Base-by-base conservation (phyloP, 75 land plant species). In the Adiantum capillusveneris region DNA sequence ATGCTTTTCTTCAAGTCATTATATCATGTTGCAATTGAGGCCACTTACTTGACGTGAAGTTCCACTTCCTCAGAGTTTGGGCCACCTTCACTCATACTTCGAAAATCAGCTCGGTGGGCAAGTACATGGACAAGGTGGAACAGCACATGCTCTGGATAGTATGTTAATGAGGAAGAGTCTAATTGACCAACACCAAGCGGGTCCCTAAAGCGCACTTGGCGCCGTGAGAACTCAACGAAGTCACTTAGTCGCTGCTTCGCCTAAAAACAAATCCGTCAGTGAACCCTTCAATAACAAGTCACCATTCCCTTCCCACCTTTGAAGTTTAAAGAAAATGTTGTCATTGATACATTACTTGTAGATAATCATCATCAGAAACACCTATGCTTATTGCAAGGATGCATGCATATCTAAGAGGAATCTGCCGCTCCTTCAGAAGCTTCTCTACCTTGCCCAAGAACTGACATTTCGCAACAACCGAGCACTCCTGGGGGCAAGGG, bases 391-490 rank as follows among this genome's bases (percentile, higher is more conserved):
- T 60, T 44, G 82, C 56, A 58, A 84, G 77, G 20, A 83, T 84
- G 83, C 87, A 83, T 31, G 87, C 98, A 85, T 89, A 93, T 71
- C 85, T 88, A 19, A 69, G 78, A 69, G 84, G 78, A 27, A 88
- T 68, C 27, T 59, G 63, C 52, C 44, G 85, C 12, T 56, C 62
- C 61, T 62, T 79, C 61, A 88, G 54, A 31, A 65, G 67, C 57
- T 75, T 69, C 57, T 79, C 58, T 31, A 72, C 34, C 59, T 88
- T 88, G 29, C 29, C 50, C 27, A 85, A 25, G 53, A 85, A 75
- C 31, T 34, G 12, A 34, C 58, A 60, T 17, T 82, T 59, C 0
- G 80, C 74, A 56, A 25, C 30, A 42, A 65, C 41, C 19, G 73
- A 74, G 30, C 66, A 41, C 66, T 88, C 83, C 94, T 88, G 81